Evolutionary conservation across 768 basidiomycete genomes (phyloP).

Genomic region (Mycena chlorophos): DNA sequence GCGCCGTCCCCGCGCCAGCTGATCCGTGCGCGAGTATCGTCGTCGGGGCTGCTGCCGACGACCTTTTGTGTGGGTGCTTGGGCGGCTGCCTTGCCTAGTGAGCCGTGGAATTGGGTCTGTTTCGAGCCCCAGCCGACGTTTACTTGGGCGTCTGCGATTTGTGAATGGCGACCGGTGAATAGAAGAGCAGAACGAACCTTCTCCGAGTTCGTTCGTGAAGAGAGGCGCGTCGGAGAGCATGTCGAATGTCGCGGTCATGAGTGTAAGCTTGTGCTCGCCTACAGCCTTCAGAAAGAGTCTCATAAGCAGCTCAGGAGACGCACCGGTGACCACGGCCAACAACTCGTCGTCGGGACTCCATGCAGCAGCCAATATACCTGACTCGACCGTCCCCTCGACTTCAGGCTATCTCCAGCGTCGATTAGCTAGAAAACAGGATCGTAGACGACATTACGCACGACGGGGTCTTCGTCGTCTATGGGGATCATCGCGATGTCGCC

Average conservation of each 20-base stretch:
- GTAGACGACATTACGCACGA: slow-evolving; percentile 38
- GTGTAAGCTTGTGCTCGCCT: slow-evolving; percentile 78
- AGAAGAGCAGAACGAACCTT: slow-evolving; percentile 49
- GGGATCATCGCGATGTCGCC: slow-evolving; percentile 82
- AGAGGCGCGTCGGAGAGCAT: slow-evolving; percentile 79
- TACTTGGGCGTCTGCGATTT: slow-evolving; percentile 71
- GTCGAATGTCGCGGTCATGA: slow-evolving; percentile 90
- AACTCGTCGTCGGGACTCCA: slow-evolving; percentile 94
- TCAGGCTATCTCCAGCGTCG: slow-evolving; percentile 52
- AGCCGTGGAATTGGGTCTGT: slow-evolving; percentile 96
- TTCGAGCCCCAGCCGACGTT: slow-evolving; percentile 99
- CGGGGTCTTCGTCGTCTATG: slow-evolving; percentile 48
- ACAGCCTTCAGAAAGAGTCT: neutral
- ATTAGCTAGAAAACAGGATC: slow-evolving; percentile 17
- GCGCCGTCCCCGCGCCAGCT: slow-evolving; percentile 94
- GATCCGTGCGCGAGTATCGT: slow-evolving; percentile 70
- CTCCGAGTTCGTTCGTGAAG: slow-evolving; percentile 77
- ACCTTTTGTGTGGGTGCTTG: slow-evolving; percentile 44
- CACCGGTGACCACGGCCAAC: slow-evolving; percentile 81
- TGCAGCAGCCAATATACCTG: slow-evolving; percentile 75
- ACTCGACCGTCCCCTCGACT: slow-evolving; percentile 84
- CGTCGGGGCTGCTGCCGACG: slow-evolving; percentile 63
- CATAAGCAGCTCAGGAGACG: slow-evolving; percentile 13
- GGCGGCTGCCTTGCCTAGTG: slow-evolving; percentile 84
- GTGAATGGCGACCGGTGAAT: slow-evolving; percentile 11